Percentiles rank a stretch among this genome's conserved stretches.
Conservation (phyloP, 345 rosid species). For the Brassica juncea region DNA sequence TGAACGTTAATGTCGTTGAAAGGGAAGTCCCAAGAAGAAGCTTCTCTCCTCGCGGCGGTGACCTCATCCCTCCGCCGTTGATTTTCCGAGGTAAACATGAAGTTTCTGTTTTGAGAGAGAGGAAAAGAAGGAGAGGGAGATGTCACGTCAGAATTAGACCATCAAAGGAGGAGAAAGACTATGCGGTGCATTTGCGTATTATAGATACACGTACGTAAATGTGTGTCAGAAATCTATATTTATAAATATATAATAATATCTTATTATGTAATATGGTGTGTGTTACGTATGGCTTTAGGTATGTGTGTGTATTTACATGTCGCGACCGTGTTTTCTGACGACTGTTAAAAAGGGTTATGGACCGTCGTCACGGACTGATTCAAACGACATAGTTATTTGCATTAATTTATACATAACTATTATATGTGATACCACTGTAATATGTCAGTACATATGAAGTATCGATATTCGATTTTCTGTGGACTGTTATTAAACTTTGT, state of each 20-base stretch:
- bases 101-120: constrained; percentile 13
- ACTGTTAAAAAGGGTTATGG: constrained; percentile 39
- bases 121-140: constrained; percentile 27
- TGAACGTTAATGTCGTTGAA: constrained; percentile 34
- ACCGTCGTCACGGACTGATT: constrained; percentile 40
- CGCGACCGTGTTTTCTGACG: constrained; percentile 43
- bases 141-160: constrained; percentile 35
- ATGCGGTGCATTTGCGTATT: constrained; percentile 28
- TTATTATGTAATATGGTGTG: constrained; percentile 15
- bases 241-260: background rate
- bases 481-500: constrained; percentile 5
- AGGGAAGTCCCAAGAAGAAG: constrained; percentile 47
- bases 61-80: constrained; percentile 38
- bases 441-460: constrained; percentile 19
- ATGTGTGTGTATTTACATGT: constrained; percentile 40
- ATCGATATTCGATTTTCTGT: constrained; percentile 26
- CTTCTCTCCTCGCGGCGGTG: constrained; percentile 26
- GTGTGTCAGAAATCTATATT: constrained; percentile 24
- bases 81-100: constrained; percentile 34
- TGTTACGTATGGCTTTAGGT: constrained; percentile 44
- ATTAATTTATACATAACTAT: constrained; percentile 15
- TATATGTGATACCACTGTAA: background rate
- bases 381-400: constrained; percentile 22
- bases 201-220: constrained; percentile 2
- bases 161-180: constrained; percentile 34